These are phyloP conservation scores for rapeseed (Brassica napus) DNA, from an alignment of 345 rosid genomes.

Conservation along the genomic window DNA sequence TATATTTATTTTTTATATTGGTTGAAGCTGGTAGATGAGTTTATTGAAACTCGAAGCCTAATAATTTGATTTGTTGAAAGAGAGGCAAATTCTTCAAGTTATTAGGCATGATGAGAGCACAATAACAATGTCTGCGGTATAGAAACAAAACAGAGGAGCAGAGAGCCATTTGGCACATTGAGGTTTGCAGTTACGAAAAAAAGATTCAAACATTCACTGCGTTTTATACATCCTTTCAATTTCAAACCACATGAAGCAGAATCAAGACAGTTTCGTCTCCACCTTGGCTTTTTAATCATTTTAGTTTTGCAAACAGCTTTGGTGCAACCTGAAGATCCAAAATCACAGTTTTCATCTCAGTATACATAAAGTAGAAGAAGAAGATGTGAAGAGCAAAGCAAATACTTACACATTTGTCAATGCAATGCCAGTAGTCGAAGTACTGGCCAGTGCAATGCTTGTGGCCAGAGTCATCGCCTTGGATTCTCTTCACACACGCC, in stretches of 20 bases:
- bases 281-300: conserved; percentile 39
- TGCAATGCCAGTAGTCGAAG: conserved; percentile 77
- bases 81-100: conserved; percentile 2
- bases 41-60: background rate
- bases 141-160: conserved; percentile 36
- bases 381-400: background rate
- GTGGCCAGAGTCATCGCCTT: conserved; percentile 75
- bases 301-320: conserved; percentile 56
- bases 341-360: conserved; percentile 2
- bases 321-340: conserved; percentile 61
- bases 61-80: background rate
- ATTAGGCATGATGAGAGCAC: conserved; percentile 4
- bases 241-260: conserved; percentile 29
- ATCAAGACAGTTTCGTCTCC: conserved; percentile 11
- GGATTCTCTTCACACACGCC: conserved; percentile 92
- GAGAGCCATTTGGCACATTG: conserved; percentile 34
- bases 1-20: background rate
- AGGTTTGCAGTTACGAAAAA: conserved; percentile 33
- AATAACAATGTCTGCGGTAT: background rate
- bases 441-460: conserved; percentile 96
- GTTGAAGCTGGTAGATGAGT: background rate
- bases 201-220: conserved; percentile 33
- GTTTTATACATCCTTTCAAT: conserved; percentile 22
- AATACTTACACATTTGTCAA: conserved; percentile 81
- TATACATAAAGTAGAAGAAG: background rate